Evolutionary conservation across 352 stramenopile species (phyloP), one percentile per base, ranked within the genome.

Genomic region (Globisporangium apiculatum): DNA sequence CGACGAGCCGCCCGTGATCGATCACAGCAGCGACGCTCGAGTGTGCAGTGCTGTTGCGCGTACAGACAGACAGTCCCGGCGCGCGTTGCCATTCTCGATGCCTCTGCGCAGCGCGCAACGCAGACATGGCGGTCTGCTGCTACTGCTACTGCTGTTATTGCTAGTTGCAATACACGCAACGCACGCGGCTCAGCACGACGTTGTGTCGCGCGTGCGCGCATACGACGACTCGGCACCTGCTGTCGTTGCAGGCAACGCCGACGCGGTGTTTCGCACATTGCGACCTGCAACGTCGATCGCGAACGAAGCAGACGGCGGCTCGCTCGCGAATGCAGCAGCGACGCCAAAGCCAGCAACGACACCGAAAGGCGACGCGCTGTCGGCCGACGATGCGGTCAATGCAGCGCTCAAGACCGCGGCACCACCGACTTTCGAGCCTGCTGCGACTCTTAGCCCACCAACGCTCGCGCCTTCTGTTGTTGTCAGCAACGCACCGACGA

Each of bases 371-470:
- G 40, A 55, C 9, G 31, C 53, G 9, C 36, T 60, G 7, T 64
- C 58, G 1, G 58, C 58, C 5, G 58, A 64, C 58, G 58, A 64
- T 38, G 58, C 58, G 4, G 58, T 64, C 38, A 58, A 37, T 7
- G 47, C 49, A 18, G 58, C 58, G 18, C 41, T 64, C 14, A 58
- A 64, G 48, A 64, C 51, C 8, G 47, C 40, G 11, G 38, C 58
- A 15, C 45, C 45, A 49, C 7, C n/a, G 4, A 47, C 42, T 11
- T 3, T 17, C 11, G 42, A 12, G n/a, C 42, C 42, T 7, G 24
- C 24, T 31, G 24, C 24, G 24, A 31, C 24, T 31, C 24, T 31
- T 31, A 31, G 24, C 24, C 42, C 42, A 14, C 6, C 42, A 15
- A 47, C 42, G 42, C n/a, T 47, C n/a, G 42, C 42, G 15, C 42